phyloP scores from a whole-genome alignment of 495 filamentous ascomycete species.

The Lophiostoma macrostomum region DNA sequence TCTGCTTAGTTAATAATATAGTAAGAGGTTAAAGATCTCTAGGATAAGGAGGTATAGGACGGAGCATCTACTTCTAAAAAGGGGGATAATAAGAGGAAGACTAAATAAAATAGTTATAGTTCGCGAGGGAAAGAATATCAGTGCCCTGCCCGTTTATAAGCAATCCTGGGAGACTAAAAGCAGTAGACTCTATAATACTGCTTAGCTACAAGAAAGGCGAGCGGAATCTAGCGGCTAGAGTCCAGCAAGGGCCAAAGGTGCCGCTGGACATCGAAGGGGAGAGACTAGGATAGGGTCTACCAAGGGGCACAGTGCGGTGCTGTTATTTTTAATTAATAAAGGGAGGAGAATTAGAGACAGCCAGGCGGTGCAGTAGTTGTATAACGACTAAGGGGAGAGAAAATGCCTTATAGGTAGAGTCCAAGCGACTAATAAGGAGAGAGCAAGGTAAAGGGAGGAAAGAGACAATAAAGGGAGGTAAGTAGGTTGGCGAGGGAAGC shows the following conservation, averaged over 20 bases:
- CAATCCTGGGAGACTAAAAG: not conserved
- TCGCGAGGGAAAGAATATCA: too few relatives aligned
- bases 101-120: too few relatives aligned
- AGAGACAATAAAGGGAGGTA: too few relatives aligned
- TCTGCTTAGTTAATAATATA: not conserved
- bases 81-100: slow-evolving; percentile 4
- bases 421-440: too few relatives aligned
- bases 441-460: too few relatives aligned
- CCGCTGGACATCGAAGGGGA: slow-evolving; percentile 1
- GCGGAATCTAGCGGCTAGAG: not conserved
- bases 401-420: too few relatives aligned
- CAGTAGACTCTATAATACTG: slow-evolving; percentile 8
- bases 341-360: not conserved
- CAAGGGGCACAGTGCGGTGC: not conserved
- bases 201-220: slow-evolving; percentile 3
- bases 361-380: slow-evolving; percentile 2
- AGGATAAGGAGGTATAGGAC: slow-evolving; percentile 1
- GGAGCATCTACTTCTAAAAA: slow-evolving; percentile 2
- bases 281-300: not conserved
- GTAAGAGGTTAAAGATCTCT: slow-evolving; percentile 5
- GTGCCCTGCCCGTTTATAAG: not conserved
- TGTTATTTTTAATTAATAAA: not conserved
- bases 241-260: not conserved
- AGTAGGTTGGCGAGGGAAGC: too few relatives aligned
- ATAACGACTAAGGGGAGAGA: slow-evolving; percentile 4